Percentiles rank a stretch among this genome's conserved stretches.
phyloP scores from a whole-genome alignment of 139 green algal species.

The Tetraselmis chui region DNA sequence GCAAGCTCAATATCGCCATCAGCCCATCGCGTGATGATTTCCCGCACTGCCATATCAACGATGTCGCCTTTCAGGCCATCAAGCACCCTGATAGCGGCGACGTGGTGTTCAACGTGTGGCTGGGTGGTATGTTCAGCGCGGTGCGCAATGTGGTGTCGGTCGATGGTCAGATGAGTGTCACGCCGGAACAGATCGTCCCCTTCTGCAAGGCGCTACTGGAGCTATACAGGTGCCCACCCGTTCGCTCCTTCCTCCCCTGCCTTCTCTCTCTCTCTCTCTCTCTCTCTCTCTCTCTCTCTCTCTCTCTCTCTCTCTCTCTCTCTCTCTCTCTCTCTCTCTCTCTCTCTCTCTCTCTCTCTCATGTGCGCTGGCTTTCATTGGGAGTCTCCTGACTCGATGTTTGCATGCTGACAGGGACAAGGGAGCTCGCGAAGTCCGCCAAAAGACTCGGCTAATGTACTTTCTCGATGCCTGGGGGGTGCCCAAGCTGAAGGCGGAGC shows the following conservation, averaged over 20 bases:
- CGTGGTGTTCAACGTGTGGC: constrained; percentile 75
- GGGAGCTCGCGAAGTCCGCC: constrained; percentile 71
- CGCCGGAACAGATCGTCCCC: constrained; percentile 57
- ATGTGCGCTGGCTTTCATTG: too few relatives aligned
- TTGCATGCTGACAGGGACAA: too few relatives aligned
- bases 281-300: too few relatives aligned
- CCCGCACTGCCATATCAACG: constrained; percentile 98
- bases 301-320: too few relatives aligned
- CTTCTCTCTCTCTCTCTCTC: too few relatives aligned
- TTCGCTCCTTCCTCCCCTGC: neutral
- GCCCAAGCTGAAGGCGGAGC: constrained; percentile 24
- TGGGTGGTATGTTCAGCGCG: constrained; percentile 92
- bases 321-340: too few relatives aligned
- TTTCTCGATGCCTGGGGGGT: constrained; percentile 82
- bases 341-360: too few relatives aligned
- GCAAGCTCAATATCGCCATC: constrained; percentile 96
- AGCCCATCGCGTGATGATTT: constrained; percentile 83
- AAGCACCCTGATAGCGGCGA: constrained; percentile 52
- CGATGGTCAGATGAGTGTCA: constrained; percentile 73
- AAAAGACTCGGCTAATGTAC: constrained; percentile 94
- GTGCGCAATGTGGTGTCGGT: constrained; percentile 89
- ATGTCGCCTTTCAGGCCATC: constrained; percentile 88
- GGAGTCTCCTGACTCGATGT: too few relatives aligned
- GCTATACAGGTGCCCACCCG: constrained; percentile 49
- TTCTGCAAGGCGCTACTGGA: constrained; percentile 72